These are phyloP conservation scores for Apiotrichum gamsii DNA, from an alignment of 1,284 basidiomycete species.

Conservation along the genomic window DNA sequence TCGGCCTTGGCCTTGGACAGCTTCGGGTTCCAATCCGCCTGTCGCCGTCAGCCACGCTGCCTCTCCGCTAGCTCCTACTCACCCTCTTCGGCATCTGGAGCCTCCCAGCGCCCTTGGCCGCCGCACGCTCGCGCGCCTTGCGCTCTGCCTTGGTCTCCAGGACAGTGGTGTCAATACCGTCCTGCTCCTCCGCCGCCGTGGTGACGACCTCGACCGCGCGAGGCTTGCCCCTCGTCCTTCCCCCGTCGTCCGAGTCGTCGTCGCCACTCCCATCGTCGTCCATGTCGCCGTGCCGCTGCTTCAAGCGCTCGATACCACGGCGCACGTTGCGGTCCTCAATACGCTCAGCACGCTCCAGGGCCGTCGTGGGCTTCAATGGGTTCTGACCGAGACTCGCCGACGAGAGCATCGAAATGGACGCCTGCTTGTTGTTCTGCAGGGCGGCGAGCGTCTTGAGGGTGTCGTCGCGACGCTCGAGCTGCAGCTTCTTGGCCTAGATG, in stretches of 20 bases:
- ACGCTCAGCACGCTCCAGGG: conserved; percentile 60
- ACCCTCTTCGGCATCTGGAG: conserved; percentile 34
- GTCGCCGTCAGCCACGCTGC: not conserved
- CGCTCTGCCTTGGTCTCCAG: conserved; percentile 29
- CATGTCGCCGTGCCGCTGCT: conserved; percentile 54
- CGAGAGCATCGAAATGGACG: conserved; percentile 30
- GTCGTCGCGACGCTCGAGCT: conserved; percentile 39
- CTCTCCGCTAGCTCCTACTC: conserved; percentile 1
- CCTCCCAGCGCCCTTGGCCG: conserved; percentile 17
- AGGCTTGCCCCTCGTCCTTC: conserved; percentile 55
- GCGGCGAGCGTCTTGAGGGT: conserved; percentile 39
- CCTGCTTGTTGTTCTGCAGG: conserved; percentile 26
- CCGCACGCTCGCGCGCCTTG: conserved; percentile 18
- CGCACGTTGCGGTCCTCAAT: conserved; percentile 68
- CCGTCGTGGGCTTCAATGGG: conserved; percentile 39
- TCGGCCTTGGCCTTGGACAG: conserved; percentile 13
- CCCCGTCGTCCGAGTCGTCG: conserved; percentile 52
- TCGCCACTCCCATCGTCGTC: conserved; percentile 50
- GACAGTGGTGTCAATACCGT: conserved; percentile 48
- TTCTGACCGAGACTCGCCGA: conserved; percentile 40
- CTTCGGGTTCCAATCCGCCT: conserved; percentile 43
- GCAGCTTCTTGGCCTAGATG: conserved; percentile 43
- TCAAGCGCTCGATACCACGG: conserved; percentile 58
- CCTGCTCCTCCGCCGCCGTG: conserved; percentile 49
- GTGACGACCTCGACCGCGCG: conserved; percentile 58